Evolutionary conservation across 2,329 filamentous ascomycete species (phyloP).

Genomic region (Talaromyces sp.): DNA sequence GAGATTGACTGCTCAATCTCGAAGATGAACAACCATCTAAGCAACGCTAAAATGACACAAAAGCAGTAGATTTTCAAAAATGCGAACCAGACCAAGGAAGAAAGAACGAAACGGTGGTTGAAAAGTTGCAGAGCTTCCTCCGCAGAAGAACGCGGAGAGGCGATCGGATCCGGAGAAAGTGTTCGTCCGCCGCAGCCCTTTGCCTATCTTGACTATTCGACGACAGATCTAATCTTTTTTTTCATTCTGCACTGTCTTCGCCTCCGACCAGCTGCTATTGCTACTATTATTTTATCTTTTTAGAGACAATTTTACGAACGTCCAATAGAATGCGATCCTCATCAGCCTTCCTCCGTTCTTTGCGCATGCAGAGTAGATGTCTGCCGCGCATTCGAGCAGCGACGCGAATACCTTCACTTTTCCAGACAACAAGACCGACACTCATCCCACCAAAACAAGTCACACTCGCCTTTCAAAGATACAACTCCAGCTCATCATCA

Average conservation of each 20-base stretch:
- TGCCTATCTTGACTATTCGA: background rate
- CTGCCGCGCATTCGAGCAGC: constrained; percentile 14
- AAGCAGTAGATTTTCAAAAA: background rate
- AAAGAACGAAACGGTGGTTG: background rate
- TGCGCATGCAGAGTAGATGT: constrained; percentile 17
- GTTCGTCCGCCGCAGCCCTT: constrained; percentile 18
- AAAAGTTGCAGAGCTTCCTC: background rate
- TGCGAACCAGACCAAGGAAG: background rate
- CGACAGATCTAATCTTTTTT: background rate
- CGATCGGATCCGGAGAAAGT: constrained; percentile 20
- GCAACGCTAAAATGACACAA: background rate
- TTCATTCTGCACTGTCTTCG: background rate
- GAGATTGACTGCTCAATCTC: constrained; percentile 9
- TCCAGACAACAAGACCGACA: background rate
- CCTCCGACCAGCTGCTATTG: background rate
- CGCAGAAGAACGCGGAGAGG: constrained; percentile 12
- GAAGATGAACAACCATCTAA: constrained; percentile 1
- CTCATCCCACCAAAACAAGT: background rate
- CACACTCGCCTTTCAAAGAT: constrained; percentile 14
- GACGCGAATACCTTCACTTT: constrained; percentile 4
- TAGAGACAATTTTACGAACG: background rate
- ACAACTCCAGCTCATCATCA: constrained; percentile 26
- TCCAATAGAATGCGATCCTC: constrained; percentile 15
- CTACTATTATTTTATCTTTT: background rate
- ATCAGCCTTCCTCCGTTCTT: constrained; percentile 13